These are phyloP conservation scores for Scheffersomyces segobiensis DNA, from an alignment of 1,139 yeast species.

Conservation along the genomic window DNA sequence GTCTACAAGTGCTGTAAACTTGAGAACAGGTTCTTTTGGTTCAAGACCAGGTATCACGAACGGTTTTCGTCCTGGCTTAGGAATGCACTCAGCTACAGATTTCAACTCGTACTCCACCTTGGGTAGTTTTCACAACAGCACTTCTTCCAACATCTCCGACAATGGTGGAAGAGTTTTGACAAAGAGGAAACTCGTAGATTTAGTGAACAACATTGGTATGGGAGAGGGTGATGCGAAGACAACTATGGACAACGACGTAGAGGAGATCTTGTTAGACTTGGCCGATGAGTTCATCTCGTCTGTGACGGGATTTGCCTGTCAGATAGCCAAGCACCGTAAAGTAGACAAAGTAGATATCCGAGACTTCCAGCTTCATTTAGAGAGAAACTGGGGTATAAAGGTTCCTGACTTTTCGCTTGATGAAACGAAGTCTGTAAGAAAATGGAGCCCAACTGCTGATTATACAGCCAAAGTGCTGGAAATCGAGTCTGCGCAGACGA, in stretches of 20 bases:
- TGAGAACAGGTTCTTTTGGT: conserved; percentile 66
- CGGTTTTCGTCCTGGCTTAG: conserved; percentile 35
- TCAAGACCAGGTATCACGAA: conserved; percentile 76
- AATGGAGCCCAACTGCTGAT: conserved; percentile 71
- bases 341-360: conserved; percentile 81
- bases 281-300: conserved; percentile 95
- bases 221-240: conserved; percentile 92
- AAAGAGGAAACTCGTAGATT: conserved; percentile 82
- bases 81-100: not conserved
- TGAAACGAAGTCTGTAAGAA: conserved; percentile 81
- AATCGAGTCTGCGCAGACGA: conserved; percentile 5
- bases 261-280: conserved; percentile 81
- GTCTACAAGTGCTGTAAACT: conserved; percentile 56
- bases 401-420: conserved; percentile 92
- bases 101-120: not conserved
- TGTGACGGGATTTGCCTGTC: conserved; percentile 90
- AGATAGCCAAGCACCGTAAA: conserved; percentile 91
- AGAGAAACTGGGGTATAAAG: conserved; percentile 92
- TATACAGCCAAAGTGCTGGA: conserved; percentile 37
- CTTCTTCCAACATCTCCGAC: conserved; percentile 38
- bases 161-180: conserved; percentile 80
- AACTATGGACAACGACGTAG: conserved; percentile 91
- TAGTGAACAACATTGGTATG: conserved; percentile 78
- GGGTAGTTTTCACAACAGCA: conserved; percentile 22
- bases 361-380: conserved; percentile 89